Percentiles rank a stretch among this genome's conserved stretches.
These are phyloP conservation scores for Durotheca rogersii DNA, from an alignment of 495 filamentous ascomycete genomes.

Conservation along the genomic window DNA sequence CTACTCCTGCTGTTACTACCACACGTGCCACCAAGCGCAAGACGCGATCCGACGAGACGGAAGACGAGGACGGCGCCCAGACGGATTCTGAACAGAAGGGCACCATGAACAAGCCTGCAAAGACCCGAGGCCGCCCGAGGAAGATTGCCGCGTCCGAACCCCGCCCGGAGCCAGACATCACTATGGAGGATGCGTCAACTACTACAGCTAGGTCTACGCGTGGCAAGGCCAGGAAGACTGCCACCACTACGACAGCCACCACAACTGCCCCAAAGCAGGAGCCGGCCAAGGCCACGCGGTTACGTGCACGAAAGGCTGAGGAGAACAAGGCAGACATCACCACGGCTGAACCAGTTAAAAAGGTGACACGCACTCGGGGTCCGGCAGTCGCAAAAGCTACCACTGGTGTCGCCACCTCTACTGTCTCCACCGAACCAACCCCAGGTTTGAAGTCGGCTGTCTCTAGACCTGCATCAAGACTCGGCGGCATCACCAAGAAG, in stretches of 20 bases:
- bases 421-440: slow-evolving; percentile 38
- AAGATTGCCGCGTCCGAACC: slow-evolving; percentile 36
- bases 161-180: slow-evolving; percentile 17
- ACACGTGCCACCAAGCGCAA: slow-evolving; percentile 46
- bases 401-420: slow-evolving; percentile 30
- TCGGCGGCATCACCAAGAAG: slow-evolving; percentile 45
- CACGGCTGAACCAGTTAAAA: slow-evolving; percentile 36
- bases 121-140: slow-evolving; percentile 47
- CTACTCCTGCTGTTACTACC: slow-evolving; percentile 11
- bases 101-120: slow-evolving; percentile 33
- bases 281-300: slow-evolving; percentile 33
- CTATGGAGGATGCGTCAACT: slow-evolving; percentile 13
- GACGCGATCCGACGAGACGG: slow-evolving; percentile 47
- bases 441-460: slow-evolving; percentile 40
- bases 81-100: slow-evolving; percentile 22
- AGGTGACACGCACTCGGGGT: slow-evolving; percentile 42
- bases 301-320: slow-evolving; percentile 39
- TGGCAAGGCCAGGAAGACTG: slow-evolving; percentile 24
- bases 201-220: slow-evolving; percentile 25
- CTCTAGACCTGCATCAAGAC: slow-evolving; percentile 30
- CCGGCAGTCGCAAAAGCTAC: slow-evolving; percentile 31
- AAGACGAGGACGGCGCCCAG: slow-evolving; percentile 37
- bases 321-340: slow-evolving; percentile 22
- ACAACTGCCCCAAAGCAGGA: slow-evolving; percentile 22
- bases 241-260: slow-evolving; percentile 13